These are phyloP conservation scores for Aspergillus ruber DNA, from an alignment of 2,329 filamentous ascomycete species.

Conservation along the genomic window DNA sequence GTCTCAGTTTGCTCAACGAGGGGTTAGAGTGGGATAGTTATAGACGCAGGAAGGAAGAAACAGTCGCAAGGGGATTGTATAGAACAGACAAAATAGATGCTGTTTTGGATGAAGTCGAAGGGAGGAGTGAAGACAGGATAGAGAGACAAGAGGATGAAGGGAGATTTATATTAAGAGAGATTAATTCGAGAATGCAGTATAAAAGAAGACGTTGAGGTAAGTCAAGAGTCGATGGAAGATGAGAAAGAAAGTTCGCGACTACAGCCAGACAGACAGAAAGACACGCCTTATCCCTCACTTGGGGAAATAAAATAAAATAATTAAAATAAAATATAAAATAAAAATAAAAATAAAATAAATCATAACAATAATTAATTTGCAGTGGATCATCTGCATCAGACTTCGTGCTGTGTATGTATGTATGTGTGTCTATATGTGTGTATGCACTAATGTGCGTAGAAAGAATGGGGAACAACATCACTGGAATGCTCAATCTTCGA, in stretches of 20 bases:
- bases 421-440: background rate
- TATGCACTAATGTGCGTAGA: too few relatives aligned
- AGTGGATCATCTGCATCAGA: background rate
- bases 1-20: background rate
- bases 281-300: too few relatives aligned
- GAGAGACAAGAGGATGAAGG: background rate
- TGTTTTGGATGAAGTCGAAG: background rate
- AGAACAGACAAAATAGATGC: background rate
- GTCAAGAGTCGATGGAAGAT: too few relatives aligned
- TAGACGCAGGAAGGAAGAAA: background rate
- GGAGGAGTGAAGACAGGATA: background rate
- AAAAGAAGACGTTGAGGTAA: background rate
- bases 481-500: too few relatives aligned
- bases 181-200: background rate
- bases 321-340: background rate
- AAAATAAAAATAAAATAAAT: background rate
- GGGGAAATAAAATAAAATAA: background rate
- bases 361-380: background rate
- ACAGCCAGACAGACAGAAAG: too few relatives aligned
- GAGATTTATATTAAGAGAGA: background rate
- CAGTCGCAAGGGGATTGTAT: background rate
- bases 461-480: too few relatives aligned
- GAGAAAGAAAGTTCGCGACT: too few relatives aligned
- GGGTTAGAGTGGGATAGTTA: background rate
- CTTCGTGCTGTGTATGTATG: background rate